Evolutionary conservation across 805 yeast genomes (phyloP), one percentile per base, ranked within the genome.

Genomic region (Metahyphopichia silvanorum): DNA sequence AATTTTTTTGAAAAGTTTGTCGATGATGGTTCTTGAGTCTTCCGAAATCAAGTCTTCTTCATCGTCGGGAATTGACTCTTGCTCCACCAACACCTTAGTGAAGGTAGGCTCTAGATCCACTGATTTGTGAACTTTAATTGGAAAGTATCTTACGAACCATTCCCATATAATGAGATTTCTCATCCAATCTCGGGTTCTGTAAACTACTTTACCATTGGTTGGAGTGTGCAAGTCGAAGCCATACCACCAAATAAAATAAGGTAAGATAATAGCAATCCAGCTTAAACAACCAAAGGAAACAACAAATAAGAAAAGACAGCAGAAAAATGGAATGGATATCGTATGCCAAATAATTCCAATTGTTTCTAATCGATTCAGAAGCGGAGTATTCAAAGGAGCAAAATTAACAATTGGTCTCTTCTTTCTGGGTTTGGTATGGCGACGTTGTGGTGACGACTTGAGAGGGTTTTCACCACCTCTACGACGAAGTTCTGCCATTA

Each of bases 81-180:
- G 51, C 17, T 51, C 55, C 13, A 52, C 51, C 19, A 39, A 16
- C 4, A 59, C 60, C 15, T 59, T 58, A 1, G 75, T 66, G 46
- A 80, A 80, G 1, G 96, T 82, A 2, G 97, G 96, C 40, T 74
- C 74, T 33, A 89, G 61, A 11, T 80, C 84, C 3, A 64, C 66
- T 0, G 91, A 71, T 50, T 82, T 84, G 56, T 78, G 82, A 9
- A 88, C 61, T 0, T 56, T 57, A 14, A 93, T 76, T 0, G 98
- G 98, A 60, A 84, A 93, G 58, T 87, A 93, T 28, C 70, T 63
- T 27, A 81, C 79, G 53, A 83, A 88, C 57, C 78, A 73, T 39
- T 69, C 75, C 87, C 93, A 91, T 13, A 85, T 42, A 6, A 60
- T 47, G 21, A 76, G 48, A 19, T 73, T 69, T 40, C 86, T 72